Conservation (phyloP, 1,284 basidiomycete genomes). For the Papiliotrema terrestris region DNA sequence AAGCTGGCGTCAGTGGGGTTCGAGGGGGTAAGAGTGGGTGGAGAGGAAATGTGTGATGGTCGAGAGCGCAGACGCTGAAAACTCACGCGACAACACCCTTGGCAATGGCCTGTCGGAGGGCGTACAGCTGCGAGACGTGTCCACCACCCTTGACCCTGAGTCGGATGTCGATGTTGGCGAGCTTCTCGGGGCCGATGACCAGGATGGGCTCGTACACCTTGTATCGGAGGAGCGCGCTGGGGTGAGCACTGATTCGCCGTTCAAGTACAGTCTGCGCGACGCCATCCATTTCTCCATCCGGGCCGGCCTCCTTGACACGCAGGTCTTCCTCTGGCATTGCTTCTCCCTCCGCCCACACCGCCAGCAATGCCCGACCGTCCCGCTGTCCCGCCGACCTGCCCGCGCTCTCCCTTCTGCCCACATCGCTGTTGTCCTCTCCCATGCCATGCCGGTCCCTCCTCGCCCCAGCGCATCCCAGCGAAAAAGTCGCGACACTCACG, state of each 20-base stretch:
- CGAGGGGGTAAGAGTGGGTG: no score
- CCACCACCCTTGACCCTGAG: slow-evolving; percentile 99
- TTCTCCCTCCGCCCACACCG: no score
- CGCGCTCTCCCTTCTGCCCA: no score
- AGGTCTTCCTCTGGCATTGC: no score
- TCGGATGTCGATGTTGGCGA: slow-evolving; percentile 86
- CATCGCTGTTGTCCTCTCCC: no score
- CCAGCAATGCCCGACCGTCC: no score
- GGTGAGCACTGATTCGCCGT: background rate
- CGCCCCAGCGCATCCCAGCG: background rate
- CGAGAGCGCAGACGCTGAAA: no score
- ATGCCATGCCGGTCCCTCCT: background rate
- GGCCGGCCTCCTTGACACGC: no score
- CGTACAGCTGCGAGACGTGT: slow-evolving; percentile 98
- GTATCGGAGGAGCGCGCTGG: slow-evolving; percentile 81
- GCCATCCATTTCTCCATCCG: background rate
- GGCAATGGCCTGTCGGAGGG: slow-evolving; percentile 97
- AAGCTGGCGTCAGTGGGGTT: no score
- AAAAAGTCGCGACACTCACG: slow-evolving; percentile 48
- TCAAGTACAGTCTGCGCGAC: background rate
- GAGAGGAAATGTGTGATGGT: no score
- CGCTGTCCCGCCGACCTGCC: no score
- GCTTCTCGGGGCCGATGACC: slow-evolving; percentile 80
- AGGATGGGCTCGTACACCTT: slow-evolving; percentile 98
- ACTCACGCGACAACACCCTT: slow-evolving; percentile 89